These are phyloP conservation scores for Chlorociboria aeruginascens DNA, from an alignment of 495 filamentous ascomycete genomes.

Conservation along the genomic window DNA sequence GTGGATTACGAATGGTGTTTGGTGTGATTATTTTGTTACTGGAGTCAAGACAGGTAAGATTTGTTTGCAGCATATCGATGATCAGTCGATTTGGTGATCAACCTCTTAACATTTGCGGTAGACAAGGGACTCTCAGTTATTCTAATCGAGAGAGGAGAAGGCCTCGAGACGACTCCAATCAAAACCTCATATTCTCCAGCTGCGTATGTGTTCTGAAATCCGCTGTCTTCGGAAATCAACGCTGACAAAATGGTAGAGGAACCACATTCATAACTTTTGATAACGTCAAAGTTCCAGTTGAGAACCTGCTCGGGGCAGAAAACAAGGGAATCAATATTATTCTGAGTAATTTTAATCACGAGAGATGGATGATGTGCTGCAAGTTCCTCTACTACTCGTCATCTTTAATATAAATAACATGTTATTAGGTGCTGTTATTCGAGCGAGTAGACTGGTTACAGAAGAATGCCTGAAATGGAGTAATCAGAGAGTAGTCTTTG, in stretches of 20 bases:
- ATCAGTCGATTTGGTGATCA: neutral
- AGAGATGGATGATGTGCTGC: slow-evolving; percentile 58
- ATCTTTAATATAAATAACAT: neutral
- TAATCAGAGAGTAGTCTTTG: slow-evolving; percentile 80
- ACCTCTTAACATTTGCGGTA: neutral
- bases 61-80: neutral
- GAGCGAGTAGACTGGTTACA: slow-evolving; percentile 53
- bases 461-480: slow-evolving; percentile 86
- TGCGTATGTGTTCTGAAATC: slow-evolving; percentile 23
- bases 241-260: neutral
- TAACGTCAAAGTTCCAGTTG: slow-evolving; percentile 64
- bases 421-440: slow-evolving; percentile 38
- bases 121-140: slow-evolving; percentile 74
- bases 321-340: slow-evolving; percentile 86
- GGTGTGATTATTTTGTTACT: slow-evolving; percentile 66
- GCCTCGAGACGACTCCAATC: slow-evolving; percentile 63
- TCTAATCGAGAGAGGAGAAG: slow-evolving; percentile 59
- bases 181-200: slow-evolving; percentile 77
- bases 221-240: neutral
- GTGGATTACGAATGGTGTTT: slow-evolving; percentile 89
- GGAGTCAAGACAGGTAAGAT: slow-evolving; percentile 51
- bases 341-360: slow-evolving; percentile 79
- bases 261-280: slow-evolving; percentile 67
- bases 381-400: neutral
- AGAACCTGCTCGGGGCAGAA: slow-evolving; percentile 71